Evolutionary conservation across 805 yeast species (phyloP).

Genomic region (Lipomyces sp.): DNA sequence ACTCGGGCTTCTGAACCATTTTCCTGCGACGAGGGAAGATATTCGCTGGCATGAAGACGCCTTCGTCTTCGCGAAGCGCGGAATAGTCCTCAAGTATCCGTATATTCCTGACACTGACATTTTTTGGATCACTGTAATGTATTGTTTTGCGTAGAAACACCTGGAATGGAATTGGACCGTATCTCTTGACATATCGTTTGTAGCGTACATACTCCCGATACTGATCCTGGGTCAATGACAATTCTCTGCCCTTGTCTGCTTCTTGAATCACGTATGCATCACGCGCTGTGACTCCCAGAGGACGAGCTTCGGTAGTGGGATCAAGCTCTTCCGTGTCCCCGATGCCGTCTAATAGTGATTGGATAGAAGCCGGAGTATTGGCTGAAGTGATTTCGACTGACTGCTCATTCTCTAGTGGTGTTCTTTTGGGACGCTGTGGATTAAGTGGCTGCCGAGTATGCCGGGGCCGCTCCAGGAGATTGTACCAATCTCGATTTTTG

Average conservation of each 20-base stretch:
- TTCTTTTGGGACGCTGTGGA: background rate
- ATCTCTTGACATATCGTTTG: conserved; percentile 1
- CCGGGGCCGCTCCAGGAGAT: background rate
- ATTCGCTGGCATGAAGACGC: conserved; percentile 7
- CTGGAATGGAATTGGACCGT: background rate
- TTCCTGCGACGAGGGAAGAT: background rate
- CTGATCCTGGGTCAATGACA: conserved; percentile 2
- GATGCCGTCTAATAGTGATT: background rate
- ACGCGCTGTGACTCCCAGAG: background rate
- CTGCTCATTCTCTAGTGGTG: background rate
- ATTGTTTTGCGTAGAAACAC: background rate
- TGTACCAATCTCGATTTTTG: background rate
- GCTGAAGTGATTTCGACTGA: background rate
- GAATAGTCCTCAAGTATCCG: background rate
- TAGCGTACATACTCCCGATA: background rate
- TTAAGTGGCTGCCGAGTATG: background rate
- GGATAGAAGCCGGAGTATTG: background rate
- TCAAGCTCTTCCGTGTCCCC: background rate
- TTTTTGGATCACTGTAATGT: background rate
- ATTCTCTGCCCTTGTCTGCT: background rate
- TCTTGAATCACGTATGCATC: background rate
- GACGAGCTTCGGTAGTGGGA: background rate
- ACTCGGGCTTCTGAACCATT: background rate
- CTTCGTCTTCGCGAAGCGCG: background rate
- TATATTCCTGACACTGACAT: conserved; percentile 1